Evolutionary conservation across 257 asterid species (phyloP).

Genomic region (Handroanthus guayacan): DNA sequence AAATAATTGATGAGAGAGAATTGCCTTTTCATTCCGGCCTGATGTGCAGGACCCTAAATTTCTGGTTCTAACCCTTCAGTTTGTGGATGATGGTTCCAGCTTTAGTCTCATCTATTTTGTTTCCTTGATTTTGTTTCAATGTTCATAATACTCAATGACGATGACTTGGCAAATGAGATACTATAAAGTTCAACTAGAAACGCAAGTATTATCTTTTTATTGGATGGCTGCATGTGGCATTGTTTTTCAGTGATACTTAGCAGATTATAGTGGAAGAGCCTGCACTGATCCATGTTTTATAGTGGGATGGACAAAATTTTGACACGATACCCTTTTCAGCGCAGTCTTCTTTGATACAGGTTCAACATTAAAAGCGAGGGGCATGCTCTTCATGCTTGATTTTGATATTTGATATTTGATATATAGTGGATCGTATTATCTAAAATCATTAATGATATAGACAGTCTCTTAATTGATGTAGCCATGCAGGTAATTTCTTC

Average conservation of each 20-base stretch:
- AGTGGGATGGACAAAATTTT: neutral
- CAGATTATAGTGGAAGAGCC: neutral
- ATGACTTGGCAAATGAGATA: slow-evolving; percentile 3
- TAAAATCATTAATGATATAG: neutral
- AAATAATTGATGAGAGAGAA: slow-evolving; percentile 50
- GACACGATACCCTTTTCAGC: neutral
- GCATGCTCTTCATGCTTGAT: neutral
- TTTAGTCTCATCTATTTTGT: slow-evolving; percentile 18
- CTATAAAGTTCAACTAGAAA: neutral
- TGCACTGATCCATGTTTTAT: neutral
- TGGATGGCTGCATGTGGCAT: neutral
- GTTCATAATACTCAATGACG: neutral
- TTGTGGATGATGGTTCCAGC: slow-evolving; percentile 30
- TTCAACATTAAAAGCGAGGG: neutral
- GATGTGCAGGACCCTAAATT: slow-evolving; percentile 44
- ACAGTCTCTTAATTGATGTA: neutral
- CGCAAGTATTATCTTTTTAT: too few species aligned
- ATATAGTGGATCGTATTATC: neutral
- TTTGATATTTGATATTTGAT: neutral
- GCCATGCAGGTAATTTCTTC: neutral
- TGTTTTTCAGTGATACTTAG: neutral
- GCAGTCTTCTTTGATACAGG: neutral
- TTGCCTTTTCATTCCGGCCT: slow-evolving; percentile 45
- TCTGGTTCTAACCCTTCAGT: slow-evolving; percentile 39
- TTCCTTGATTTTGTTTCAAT: slow-evolving; percentile 29